phyloP scores from a whole-genome alignment of 495 filamentous ascomycete genomes.

The Hyaloscypha variabilis region DNA sequence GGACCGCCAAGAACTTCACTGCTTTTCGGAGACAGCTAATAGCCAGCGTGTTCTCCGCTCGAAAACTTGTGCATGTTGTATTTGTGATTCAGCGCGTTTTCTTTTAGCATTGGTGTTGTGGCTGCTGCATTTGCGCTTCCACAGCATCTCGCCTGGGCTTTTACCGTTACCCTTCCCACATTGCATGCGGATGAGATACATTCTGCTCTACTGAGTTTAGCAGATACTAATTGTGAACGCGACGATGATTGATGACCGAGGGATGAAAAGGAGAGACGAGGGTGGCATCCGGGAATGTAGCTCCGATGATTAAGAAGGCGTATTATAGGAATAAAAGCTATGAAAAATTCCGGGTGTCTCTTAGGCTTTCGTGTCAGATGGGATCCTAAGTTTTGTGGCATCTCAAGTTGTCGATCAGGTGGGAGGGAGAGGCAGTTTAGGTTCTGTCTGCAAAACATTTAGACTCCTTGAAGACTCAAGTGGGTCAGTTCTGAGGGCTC shows the following conservation, averaged over 20 bases:
- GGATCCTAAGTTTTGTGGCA: neutral
- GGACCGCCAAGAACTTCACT: neutral
- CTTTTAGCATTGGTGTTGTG: constrained; percentile 36
- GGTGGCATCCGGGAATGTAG: neutral
- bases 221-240: constrained; percentile 9
- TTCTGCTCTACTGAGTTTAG: constrained; percentile 2
- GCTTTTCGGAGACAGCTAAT: constrained; percentile 1
- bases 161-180: neutral
- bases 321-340: constrained; percentile 13
- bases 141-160: constrained; percentile 9
- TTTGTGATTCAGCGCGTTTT: constrained; percentile 29
- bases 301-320: constrained; percentile 3
- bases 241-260: constrained; percentile 26
- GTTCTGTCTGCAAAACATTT: too few species aligned
- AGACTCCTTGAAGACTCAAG: too few species aligned
- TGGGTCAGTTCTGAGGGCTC: too few species aligned
- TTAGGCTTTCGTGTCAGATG: neutral
- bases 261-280: neutral
- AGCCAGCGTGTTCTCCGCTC: neutral
- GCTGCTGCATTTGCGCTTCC: constrained; percentile 27
- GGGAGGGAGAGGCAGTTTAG: too few species aligned
- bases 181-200: neutral
- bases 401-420: too few species aligned
- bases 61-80: constrained; percentile 30
- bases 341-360: neutral